Evolutionary conservation across 345 rosid genomes (phyloP), one percentile per base, ranked within the genome.

Genomic region (Psidium guajava): DNA sequence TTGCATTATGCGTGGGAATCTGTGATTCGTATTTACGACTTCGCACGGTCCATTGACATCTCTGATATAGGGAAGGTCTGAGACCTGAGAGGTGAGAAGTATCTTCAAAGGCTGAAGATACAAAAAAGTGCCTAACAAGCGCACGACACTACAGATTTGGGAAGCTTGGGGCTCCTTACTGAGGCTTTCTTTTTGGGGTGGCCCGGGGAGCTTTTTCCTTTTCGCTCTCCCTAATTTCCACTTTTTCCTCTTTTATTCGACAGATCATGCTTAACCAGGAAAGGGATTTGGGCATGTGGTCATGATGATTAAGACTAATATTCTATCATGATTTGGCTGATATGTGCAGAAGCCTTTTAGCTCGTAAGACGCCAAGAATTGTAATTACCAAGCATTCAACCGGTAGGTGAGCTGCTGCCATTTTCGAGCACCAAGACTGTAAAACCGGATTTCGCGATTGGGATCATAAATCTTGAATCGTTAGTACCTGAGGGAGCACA

Each of bases 261-360:
- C 47, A 69, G 80, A 36, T 69, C 80, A 69, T 69, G 80, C 57
- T 81, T 56, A 56, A 40, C 80, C 42, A 59, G 53, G 22, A 21
- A 85, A 85, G 80, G 86, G 57, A 22, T 18, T 16, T 81, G 73
- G 86, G 83, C 86, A 85, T 44, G 86, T 85, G 86, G 58, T 11
- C 47, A 13, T 85, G 83, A 85, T 85, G 52, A 85, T 55, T 81
- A 80, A 14, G 77, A 36, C 42, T 36, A 6, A 5, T 40, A 52
- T 82, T 40, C 57, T 24, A 82, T 28, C 25, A 10, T 82, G 83
- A 52, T 53, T 82, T 4, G 83, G 83, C 90, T 54, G 82, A 28
- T 53, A 36, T 20, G 80, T 69, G 24, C 80, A 36, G 36, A 69
- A 69, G 47, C 80, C 80, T 36, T 64, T 69, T 36, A 36, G 80